These are phyloP conservation scores for Agaricus blazei DNA, from an alignment of 768 basidiomycete genomes.

Conservation along the genomic window DNA sequence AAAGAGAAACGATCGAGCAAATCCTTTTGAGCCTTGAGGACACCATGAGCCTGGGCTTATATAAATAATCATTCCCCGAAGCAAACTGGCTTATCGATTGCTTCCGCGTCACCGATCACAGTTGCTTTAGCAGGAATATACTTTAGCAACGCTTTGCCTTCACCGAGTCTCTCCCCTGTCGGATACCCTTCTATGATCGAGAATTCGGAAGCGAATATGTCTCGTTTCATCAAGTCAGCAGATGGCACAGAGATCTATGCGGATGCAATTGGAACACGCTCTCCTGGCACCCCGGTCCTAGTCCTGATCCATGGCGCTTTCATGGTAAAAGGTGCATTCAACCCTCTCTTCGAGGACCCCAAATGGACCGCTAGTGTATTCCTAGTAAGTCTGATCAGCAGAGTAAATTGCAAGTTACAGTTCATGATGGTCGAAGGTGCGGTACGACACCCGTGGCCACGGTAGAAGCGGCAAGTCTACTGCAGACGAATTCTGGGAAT, in stretches of 20 bases:
- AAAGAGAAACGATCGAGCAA: too few species aligned
- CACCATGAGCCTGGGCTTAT: too few species aligned
- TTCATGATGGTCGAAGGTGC: neutral
- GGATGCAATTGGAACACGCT: slow-evolving; percentile 25
- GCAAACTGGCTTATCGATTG: too few species aligned
- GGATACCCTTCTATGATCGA: neutral
- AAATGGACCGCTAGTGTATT: slow-evolving; percentile 15
- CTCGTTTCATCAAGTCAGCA: slow-evolving; percentile 14
- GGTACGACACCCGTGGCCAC: slow-evolving; percentile 29
- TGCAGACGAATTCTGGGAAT: slow-evolving; percentile 20
- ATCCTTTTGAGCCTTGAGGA: too few species aligned
- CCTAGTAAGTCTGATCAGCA: slow-evolving; percentile 18
- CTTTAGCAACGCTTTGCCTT: too few species aligned
- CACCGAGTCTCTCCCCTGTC: neutral
- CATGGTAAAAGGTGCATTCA: slow-evolving; percentile 23
- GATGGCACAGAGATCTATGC: slow-evolving; percentile 33
- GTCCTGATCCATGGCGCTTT: slow-evolving; percentile 33
- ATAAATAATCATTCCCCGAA: too few species aligned
- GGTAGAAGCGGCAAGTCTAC: slow-evolving; percentile 25
- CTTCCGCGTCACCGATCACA: too few species aligned
- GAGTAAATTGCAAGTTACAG: too few species aligned
- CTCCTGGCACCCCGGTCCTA: slow-evolving; percentile 22
- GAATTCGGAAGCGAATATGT: neutral
- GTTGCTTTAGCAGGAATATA: too few species aligned
- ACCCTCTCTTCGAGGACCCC: slow-evolving; percentile 26